phyloP scores from a whole-genome alignment of 1,284 basidiomycete genomes.

The Golubevia pallescens region DNA sequence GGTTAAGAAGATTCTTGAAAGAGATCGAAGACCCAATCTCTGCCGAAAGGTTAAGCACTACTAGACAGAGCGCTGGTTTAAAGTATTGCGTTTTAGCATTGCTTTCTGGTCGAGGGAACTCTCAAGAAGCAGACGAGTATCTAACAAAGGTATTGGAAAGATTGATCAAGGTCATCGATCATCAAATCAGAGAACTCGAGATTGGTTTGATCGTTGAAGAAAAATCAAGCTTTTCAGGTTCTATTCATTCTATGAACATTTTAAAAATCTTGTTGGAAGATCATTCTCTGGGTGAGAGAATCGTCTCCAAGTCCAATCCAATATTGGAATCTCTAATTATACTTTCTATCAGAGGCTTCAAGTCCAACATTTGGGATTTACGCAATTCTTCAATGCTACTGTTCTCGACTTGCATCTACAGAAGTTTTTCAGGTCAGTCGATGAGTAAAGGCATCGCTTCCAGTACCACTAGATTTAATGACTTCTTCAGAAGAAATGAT shows the following conservation, averaged over 20 bases:
- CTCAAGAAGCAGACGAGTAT: neutral
- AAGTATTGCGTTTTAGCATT: constrained; percentile 55
- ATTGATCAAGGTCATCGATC: neutral
- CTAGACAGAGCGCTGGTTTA: constrained; percentile 58
- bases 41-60: constrained; percentile 36
- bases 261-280: constrained; percentile 8
- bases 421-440: constrained; percentile 23
- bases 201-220: neutral
- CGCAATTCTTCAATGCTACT: constrained; percentile 61
- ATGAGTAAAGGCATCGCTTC: constrained; percentile 8
- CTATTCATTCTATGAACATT: constrained; percentile 49
- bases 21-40: constrained; percentile 30
- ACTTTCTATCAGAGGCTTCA: constrained; percentile 44
- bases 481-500: constrained; percentile 33
- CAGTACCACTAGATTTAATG: constrained; percentile 31
- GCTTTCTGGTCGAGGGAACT: constrained; percentile 9
- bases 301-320: neutral
- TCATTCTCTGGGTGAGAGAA: neutral
- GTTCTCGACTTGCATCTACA: constrained; percentile 41
- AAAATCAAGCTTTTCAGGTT: neutral
- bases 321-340: constrained; percentile 28
- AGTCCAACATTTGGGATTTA: constrained; percentile 45
- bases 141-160: neutral
- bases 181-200: neutral
- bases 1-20: constrained; percentile 45